These are phyloP conservation scores for Psilocybe subaeruginosa DNA, from an alignment of 768 basidiomycete genomes.

Conservation along the genomic window DNA sequence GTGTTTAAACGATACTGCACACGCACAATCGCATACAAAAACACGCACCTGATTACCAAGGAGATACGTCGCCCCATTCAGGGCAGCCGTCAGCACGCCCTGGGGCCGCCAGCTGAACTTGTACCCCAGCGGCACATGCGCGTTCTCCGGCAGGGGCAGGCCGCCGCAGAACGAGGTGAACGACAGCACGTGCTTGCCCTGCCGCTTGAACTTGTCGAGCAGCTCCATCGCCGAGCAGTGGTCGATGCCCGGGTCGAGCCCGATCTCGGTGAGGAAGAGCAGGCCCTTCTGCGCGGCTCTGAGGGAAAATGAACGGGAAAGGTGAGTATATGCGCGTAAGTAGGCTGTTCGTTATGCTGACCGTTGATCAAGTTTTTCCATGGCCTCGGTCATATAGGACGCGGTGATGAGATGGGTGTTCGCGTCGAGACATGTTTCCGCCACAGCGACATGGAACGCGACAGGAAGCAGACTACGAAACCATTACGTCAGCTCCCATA, in stretches of 20 bases:
- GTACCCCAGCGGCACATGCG: conserved; percentile 76
- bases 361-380: conserved; percentile 66
- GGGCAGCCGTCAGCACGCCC: conserved; percentile 81
- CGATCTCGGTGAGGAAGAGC: conserved; percentile 87
- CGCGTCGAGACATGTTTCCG: conserved; percentile 70
- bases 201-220: conserved; percentile 49
- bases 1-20: not conserved
- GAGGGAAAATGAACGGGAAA: not conserved
- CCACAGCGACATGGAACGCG: conserved; percentile 69
- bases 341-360: conserved; percentile 20
- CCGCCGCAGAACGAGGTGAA: conserved; percentile 95
- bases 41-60: conserved; percentile 57
- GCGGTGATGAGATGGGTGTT: conserved; percentile 86
- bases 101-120: conserved; percentile 95
- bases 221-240: conserved; percentile 85
- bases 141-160: conserved; percentile 74
- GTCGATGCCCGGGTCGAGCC: conserved; percentile 88
- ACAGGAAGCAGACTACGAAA: conserved; percentile 75
- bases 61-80: conserved; percentile 72
- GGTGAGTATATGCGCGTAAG: not conserved
- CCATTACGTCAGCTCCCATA: not conserved
- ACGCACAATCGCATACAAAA: too few relatives aligned
- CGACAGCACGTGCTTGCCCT: conserved; percentile 61
- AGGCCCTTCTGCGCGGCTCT: conserved; percentile 66
- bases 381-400: conserved; percentile 83